Percentiles rank a stretch among this genome's conserved stretches.
These are phyloP conservation scores for Periconia sp. DNA, from an alignment of 2,329 filamentous ascomycete species.

Conservation along the genomic window DNA sequence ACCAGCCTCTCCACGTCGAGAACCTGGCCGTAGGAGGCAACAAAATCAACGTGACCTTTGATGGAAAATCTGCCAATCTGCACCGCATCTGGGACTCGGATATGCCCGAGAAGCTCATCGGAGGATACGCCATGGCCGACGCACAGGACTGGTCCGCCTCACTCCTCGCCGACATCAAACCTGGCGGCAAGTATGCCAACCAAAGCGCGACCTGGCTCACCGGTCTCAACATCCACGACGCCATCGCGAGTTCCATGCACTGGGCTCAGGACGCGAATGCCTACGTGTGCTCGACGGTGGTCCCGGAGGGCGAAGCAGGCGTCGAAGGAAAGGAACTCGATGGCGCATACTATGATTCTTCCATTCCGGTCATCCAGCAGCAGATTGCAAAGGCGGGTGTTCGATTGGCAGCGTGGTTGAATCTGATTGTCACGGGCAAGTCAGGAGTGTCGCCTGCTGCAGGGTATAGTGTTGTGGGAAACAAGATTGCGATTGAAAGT, in stretches of 20 bases:
- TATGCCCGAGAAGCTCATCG: constrained; percentile 47
- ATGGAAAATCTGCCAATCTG: constrained; percentile 44
- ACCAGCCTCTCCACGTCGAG: constrained; percentile 68
- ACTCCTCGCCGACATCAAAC: constrained; percentile 41
- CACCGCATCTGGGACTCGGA: constrained; percentile 50
- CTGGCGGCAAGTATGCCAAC: constrained; percentile 44
- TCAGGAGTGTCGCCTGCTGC: constrained; percentile 15
- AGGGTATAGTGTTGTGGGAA: background rate
- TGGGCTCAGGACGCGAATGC: constrained; percentile 49
- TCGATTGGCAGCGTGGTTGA: constrained; percentile 35
- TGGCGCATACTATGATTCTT: constrained; percentile 38
- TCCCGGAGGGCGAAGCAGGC: constrained; percentile 41
- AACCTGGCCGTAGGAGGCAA: constrained; percentile 49
- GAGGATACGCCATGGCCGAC: constrained; percentile 42
- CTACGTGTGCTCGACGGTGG: constrained; percentile 46
- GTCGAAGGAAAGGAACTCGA: constrained; percentile 43
- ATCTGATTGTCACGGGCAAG: constrained; percentile 26
- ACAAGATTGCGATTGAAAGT: constrained; percentile 2
- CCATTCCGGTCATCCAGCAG: constrained; percentile 43
- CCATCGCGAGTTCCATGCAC: constrained; percentile 38
- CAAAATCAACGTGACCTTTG: constrained; percentile 48
- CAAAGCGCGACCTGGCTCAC: constrained; percentile 38
- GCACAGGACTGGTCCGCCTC: constrained; percentile 43
- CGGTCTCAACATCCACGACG: constrained; percentile 40
- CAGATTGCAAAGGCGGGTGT: constrained; percentile 48